Conservation (phyloP, 495 filamentous ascomycete genomes). For the Penicillium cosmopolitanum region DNA sequence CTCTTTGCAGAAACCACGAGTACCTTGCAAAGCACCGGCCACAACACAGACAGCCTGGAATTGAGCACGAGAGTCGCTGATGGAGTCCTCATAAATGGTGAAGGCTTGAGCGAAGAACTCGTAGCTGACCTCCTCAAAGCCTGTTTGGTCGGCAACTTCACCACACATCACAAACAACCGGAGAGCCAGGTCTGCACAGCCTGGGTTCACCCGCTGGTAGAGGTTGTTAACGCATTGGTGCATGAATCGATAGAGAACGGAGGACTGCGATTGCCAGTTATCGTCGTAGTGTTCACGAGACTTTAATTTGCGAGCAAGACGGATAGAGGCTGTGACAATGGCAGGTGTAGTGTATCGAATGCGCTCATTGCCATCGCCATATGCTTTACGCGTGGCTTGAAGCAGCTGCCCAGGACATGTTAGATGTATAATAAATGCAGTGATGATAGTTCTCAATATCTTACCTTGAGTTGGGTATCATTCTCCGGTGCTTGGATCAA, state of each 20-base stretch:
- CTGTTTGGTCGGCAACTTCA: constrained; percentile 89
- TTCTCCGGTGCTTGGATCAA: constrained; percentile 82
- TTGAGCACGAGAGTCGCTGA: constrained; percentile 92
- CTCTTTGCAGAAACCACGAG: constrained; percentile 87
- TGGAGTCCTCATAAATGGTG: constrained; percentile 94
- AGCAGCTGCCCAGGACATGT: constrained; percentile 61
- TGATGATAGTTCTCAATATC: constrained; percentile 1
- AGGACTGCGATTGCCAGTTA: constrained; percentile 89
- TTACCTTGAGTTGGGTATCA: constrained; percentile 85
- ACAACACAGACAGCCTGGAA: constrained; percentile 98
- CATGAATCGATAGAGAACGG: constrained; percentile 91
- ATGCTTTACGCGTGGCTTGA: constrained; percentile 85
- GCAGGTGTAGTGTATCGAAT: constrained; percentile 95
- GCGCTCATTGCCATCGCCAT: constrained; percentile 89
- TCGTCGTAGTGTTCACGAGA: constrained; percentile 90
- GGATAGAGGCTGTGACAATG: constrained; percentile 85
- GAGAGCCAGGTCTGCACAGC: constrained; percentile 81
- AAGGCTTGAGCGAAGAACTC: constrained; percentile 99
- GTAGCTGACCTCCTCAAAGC: constrained; percentile 93
- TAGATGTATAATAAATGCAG: constrained; percentile 19
- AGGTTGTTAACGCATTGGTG: constrained; percentile 85
- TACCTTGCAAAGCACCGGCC: constrained; percentile 82
- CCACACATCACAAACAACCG: constrained; percentile 90
- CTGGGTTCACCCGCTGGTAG: constrained; percentile 81
- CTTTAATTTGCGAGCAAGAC: constrained; percentile 88